These are phyloP conservation scores for Brasilioporus rufonigricans DNA, from an alignment of 768 basidiomycete species.

Conservation along the genomic window DNA sequence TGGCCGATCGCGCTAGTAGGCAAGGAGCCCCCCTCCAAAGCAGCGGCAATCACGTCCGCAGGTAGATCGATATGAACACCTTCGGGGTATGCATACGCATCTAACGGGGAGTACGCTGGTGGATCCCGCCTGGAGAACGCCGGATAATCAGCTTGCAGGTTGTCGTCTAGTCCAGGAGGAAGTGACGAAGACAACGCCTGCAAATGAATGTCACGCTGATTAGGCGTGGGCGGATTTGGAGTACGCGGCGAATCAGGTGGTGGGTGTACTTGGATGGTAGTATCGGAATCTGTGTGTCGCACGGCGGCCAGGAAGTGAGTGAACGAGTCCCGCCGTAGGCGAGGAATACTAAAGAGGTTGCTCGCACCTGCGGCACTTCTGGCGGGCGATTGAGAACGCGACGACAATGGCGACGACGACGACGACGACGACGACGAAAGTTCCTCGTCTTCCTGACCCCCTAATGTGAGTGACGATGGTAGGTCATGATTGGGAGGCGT, in stretches of 20 bases:
- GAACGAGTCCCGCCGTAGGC: constrained; percentile 61
- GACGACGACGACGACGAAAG: constrained; percentile 26
- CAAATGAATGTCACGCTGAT: constrained; percentile 77
- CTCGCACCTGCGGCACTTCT: constrained; percentile 71
- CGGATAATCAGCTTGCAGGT: constrained; percentile 30
- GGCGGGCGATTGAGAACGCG: constrained; percentile 59
- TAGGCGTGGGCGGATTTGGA: constrained; percentile 84
- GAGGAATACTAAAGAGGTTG: constrained; percentile 75
- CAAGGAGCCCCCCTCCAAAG: constrained; percentile 70
- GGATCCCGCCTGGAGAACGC: constrained; percentile 60
- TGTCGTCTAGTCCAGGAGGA: constrained; percentile 15
- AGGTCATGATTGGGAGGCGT: constrained; percentile 47
- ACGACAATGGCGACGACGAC: constrained; percentile 31
- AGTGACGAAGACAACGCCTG: constrained; percentile 46
- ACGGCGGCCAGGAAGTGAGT: constrained; percentile 60
- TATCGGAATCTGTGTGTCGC: constrained; percentile 64
- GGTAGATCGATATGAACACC: constrained; percentile 94
- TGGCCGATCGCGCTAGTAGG: constrained; percentile 60
- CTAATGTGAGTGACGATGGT: constrained; percentile 37
- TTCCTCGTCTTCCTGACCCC: constrained; percentile 25
- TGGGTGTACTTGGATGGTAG: constrained; percentile 68
- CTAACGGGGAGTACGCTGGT: constrained; percentile 86
- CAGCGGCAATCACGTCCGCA: constrained; percentile 87
- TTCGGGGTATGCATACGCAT: constrained; percentile 78
- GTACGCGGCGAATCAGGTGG: constrained; percentile 78